These are phyloP conservation scores for Phytopythium sindhum DNA, from an alignment of 352 stramenopile genomes.

Conservation along the genomic window DNA sequence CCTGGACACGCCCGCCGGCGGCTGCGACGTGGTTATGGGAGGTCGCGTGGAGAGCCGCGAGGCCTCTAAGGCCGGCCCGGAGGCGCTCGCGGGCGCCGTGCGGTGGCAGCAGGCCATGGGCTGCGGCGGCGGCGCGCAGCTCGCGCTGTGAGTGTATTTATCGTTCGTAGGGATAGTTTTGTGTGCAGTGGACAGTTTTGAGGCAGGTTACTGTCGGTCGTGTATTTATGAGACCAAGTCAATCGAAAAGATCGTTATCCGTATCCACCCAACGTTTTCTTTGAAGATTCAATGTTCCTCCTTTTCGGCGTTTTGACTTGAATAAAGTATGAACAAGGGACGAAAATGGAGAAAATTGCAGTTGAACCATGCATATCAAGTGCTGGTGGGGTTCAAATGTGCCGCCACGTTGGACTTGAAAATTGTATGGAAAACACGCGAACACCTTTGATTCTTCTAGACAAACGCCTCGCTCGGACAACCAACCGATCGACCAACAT, in stretches of 20 bases:
- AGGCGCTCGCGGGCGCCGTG: conserved; percentile 12
- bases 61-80: background rate
- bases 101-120: conserved; percentile 38
- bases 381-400: too few relatives aligned
- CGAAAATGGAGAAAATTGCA: background rate
- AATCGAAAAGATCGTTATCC: conserved; percentile 5
- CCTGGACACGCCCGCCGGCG: conserved; percentile 27
- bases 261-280: background rate
- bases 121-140: conserved; percentile 10
- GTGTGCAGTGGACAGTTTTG: conserved; percentile 8
- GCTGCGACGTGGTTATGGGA: conserved; percentile 36
- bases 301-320: background rate
- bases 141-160: conserved; percentile 6
- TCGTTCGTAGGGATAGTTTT: conserved; percentile 1
- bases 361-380: too few relatives aligned
- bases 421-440: background rate
- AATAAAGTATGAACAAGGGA: background rate
- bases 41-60: conserved; percentile 22
- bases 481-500: background rate
- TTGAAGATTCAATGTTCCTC: background rate
- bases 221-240: conserved; percentile 9
- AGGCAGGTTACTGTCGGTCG: background rate
- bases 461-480: background rate
- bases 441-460: background rate
- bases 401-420: background rate